Percentiles rank a stretch among this genome's conserved stretches.
phyloP scores from a whole-genome alignment of 805 yeast genomes.

The Vanderwaltozyma yarrowii region DNA sequence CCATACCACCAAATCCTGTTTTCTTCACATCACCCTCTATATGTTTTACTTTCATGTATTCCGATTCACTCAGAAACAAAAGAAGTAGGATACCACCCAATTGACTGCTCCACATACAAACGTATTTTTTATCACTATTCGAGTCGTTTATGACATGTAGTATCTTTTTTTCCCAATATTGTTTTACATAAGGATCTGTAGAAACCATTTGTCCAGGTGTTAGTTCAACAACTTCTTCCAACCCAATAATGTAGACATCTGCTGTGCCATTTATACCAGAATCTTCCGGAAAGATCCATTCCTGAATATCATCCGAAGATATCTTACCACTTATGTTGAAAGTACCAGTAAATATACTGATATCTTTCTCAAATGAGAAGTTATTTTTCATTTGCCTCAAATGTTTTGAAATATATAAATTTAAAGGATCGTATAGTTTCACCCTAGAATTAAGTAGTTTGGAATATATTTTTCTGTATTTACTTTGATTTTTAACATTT shows the following conservation, averaged over 20 bases:
- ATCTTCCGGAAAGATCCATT: slow-evolving; percentile 69
- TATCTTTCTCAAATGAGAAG: slow-evolving; percentile 51
- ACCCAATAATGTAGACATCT: slow-evolving; percentile 72
- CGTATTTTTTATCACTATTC: slow-evolving; percentile 35
- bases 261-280: slow-evolving; percentile 31
- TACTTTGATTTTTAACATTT: slow-evolving; percentile 24
- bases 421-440: slow-evolving; percentile 76
- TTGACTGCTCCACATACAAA: slow-evolving; percentile 62
- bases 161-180: slow-evolving; percentile 58
- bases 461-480: slow-evolving; percentile 21
- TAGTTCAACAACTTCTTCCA: slow-evolving; percentile 84
- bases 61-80: slow-evolving; percentile 51
- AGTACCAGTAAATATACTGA: slow-evolving; percentile 70
- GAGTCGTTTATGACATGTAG: slow-evolving; percentile 35
- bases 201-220: slow-evolving; percentile 75
- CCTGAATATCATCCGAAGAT: slow-evolving; percentile 45
- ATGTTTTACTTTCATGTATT: slow-evolving; percentile 42
- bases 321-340: slow-evolving; percentile 75
- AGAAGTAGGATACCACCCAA: slow-evolving; percentile 75
- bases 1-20: slow-evolving; percentile 90
- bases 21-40: slow-evolving; percentile 70
- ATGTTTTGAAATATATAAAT: slow-evolving; percentile 68
- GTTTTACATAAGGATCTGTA: slow-evolving; percentile 52
- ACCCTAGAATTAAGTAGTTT: slow-evolving; percentile 35
- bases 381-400: slow-evolving; percentile 38